Conservation (phyloP, 2,329 filamentous ascomycete genomes). For the Mycosphaerella arachidis region DNA sequence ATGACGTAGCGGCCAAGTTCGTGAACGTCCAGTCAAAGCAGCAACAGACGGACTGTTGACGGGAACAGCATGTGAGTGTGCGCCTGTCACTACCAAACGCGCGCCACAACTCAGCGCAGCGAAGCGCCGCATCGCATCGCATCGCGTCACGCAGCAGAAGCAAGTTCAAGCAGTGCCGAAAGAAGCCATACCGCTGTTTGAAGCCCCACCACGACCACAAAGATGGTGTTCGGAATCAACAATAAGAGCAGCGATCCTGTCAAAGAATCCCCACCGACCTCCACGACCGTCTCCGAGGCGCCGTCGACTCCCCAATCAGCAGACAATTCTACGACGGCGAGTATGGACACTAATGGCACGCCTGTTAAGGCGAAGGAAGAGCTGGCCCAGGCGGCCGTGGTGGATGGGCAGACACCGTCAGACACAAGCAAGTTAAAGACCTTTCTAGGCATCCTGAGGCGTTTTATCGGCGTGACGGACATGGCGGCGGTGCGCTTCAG, state of each 20-base stretch:
- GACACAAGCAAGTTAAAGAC: slow-evolving; percentile 86
- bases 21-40: neutral
- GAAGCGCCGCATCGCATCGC: neutral
- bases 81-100: neutral
- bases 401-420: slow-evolving; percentile 52
- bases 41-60: neutral
- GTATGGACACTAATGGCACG: slow-evolving; percentile 2
- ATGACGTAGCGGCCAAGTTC: neutral
- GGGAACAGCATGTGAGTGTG: too few relatives aligned
- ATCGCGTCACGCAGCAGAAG: neutral
- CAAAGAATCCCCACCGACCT: neutral
- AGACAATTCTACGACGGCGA: neutral
- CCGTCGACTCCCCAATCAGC: neutral
- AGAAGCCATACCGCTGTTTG: neutral
- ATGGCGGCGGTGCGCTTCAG: slow-evolving; percentile 96
- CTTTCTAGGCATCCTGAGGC: slow-evolving; percentile 81
- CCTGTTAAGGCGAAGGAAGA: slow-evolving; percentile 9
- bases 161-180: neutral
- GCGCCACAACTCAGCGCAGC: neutral
- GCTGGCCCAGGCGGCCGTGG: slow-evolving; percentile 7
- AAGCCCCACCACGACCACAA: neutral
- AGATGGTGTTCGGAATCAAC: slow-evolving; percentile 11
- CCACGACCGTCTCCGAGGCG: neutral
- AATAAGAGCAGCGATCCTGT: slow-evolving; percentile 3
- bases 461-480: slow-evolving; percentile 93